Base-by-base conservation (phyloP, 768 basidiomycete species). In the Termitomyces sp. region DNA sequence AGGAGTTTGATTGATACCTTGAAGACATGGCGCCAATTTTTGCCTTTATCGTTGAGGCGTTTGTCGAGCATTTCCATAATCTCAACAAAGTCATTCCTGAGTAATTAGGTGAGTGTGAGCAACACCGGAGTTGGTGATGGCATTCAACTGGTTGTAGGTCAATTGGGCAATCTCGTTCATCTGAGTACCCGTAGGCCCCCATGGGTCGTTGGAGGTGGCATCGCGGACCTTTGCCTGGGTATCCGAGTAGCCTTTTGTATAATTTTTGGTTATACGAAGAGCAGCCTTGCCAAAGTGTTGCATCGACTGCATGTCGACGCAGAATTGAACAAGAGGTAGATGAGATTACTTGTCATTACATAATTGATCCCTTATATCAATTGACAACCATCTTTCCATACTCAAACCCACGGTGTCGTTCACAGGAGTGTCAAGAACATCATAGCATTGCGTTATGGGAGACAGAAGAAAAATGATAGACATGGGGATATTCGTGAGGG, bases 31-130 rank as follows among this genome's bases (percentile, higher is more conserved):
- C 96, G 84, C 97, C 97, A 99, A 68, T 98, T 98, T 85, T 98
- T 98, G 39, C 97, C 97, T 80, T 97, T 98, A 78, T 99, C 97
- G 66, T 95, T 95, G 61, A 99, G 77, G 54, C 97, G 87, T 75
- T 99, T 98, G 75, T 98, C 97, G 51, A 99, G 81, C 93, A 98
- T 97, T 78, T 99, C 97, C 94, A 99, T 98, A 68, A 99, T 93
- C 76, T 99, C 97, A 13, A 98, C 94, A 71, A 99, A 99, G 68
- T 98, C 95, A 60, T 87, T 89, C 74, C 95, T 83, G 18, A 2
- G 24, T 46, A 15, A n/a, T 13, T 18, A 49, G 41, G 39, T 61
- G 22, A 54, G 58, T 34, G 39, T 36, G 37, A 61, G 45, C 22
- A 41, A 47, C 24, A 9, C 33, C 22, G 56, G 37, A 31, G 27